Evolutionary conservation across 2,329 filamentous ascomycete genomes (phyloP).

Genomic region (Stemphylium lycopersici): DNA sequence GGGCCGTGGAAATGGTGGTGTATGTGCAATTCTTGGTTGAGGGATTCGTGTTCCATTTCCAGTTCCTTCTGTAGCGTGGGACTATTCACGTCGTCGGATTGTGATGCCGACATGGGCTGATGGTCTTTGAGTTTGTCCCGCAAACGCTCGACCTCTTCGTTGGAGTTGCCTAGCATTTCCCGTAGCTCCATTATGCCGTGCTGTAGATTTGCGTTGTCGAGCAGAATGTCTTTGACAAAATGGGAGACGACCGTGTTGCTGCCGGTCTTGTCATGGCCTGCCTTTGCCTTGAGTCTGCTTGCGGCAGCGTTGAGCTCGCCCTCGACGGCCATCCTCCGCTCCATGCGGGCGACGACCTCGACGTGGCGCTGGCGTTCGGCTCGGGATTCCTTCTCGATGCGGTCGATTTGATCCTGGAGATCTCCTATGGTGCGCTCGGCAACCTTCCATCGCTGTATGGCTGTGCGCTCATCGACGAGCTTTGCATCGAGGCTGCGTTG

Average conservation of each 20-base stretch:
- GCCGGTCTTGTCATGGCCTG: conserved; percentile 64
- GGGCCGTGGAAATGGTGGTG: conserved; percentile 87
- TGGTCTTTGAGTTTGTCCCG: conserved; percentile 82
- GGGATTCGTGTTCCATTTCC: conserved; percentile 46
- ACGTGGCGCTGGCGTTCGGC: conserved; percentile 82
- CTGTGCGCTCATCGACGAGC: conserved; percentile 76
- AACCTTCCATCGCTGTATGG: conserved; percentile 81
- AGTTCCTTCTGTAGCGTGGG: conserved; percentile 75
- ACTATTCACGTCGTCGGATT: conserved; percentile 30
- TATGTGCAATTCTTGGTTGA: conserved; percentile 73
- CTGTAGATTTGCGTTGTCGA: conserved; percentile 94
- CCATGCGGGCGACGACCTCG: conserved; percentile 82
- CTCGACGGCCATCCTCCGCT: conserved; percentile 81
- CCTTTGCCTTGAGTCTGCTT: conserved; percentile 74
- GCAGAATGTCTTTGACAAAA: conserved; percentile 92
- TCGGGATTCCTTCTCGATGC: conserved; percentile 81
- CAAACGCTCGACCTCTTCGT: conserved; percentile 88
- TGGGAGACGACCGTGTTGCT: conserved; percentile 82
- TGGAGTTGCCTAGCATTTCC: conserved; percentile 88
- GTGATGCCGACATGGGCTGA: conserved; percentile 63
- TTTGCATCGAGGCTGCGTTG: conserved; percentile 70
- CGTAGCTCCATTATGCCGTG: conserved; percentile 88
- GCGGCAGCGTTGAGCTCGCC: conserved; percentile 80
- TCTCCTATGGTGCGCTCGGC: conserved; percentile 80
- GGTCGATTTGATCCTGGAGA: conserved; percentile 85